phyloP scores from a whole-genome alignment of 2,329 filamentous ascomycete genomes.

The Aspergillus sp. region DNA sequence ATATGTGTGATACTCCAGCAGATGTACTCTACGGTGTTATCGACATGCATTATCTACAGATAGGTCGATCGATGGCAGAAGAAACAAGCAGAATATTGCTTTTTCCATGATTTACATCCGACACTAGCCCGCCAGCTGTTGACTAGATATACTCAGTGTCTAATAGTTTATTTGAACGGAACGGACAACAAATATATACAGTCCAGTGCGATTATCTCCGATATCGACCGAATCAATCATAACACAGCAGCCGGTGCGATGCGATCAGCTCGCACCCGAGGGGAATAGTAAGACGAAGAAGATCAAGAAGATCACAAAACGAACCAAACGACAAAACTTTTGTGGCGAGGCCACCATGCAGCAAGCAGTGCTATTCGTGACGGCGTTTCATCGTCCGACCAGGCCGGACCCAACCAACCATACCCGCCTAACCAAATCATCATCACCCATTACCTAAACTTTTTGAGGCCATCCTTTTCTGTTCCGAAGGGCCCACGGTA shows the following conservation, averaged over 20 bases:
- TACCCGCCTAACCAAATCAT: too few species aligned
- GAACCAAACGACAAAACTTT: constrained; percentile 4
- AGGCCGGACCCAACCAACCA: neutral
- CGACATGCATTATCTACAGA: too few species aligned
- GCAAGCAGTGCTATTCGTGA: constrained; percentile 14
- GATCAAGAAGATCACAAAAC: neutral
- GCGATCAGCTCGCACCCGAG: too few species aligned
- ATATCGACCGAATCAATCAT: constrained; percentile 6
- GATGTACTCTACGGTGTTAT: too few species aligned
- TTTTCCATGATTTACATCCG: too few species aligned
- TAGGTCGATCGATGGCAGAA: too few species aligned
- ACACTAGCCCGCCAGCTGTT: too few species aligned
- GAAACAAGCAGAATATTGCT: too few species aligned
- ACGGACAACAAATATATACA: neutral
- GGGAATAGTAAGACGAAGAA: constrained; percentile 10
- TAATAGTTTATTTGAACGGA: too few species aligned
- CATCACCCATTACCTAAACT: neutral
- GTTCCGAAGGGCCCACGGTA: too few species aligned
- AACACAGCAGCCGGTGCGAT: constrained; percentile 16
- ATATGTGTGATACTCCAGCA: too few species aligned
- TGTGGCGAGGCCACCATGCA: constrained; percentile 4
- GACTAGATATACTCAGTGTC: too few species aligned
- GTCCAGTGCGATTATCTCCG: neutral
- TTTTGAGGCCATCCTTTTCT: neutral
- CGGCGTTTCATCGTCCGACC: constrained; percentile 10